Base-by-base conservation (phyloP, 2,329 filamentous ascomycete genomes). In the Colletotrichum lupini region DNA sequence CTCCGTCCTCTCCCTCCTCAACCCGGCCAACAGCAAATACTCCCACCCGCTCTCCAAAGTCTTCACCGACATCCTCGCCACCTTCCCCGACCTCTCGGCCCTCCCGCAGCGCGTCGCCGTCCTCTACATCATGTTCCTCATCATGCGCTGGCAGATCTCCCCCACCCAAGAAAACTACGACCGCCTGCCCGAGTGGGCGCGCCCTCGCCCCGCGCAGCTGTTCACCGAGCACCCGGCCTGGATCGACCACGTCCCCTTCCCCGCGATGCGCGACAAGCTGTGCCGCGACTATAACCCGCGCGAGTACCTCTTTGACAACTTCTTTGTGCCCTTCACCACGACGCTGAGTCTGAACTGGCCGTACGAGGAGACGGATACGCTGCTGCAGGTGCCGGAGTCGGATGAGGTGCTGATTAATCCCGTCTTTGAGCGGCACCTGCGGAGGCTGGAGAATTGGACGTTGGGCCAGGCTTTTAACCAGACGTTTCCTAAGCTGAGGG, bases 81-180 rank as follows among this genome's bases (percentile, higher is more conserved):
- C 93, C n/a, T 97, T 97, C 77, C 94, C 95, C 0, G 92, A 94
- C 77, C 91, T 98, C 35, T 90, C 88, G 4, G 88, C 87, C n/a
- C 87, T 97, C 0, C 95, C 95, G 0, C 95, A 97, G 82, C 92
- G 94, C 77, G 91, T 97, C 0, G 95, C 93, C 9, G 91, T 94
- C 7, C 87, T 97, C 8, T 97, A 95, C 80, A 85, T 93, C 79
- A 97, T 97, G 94, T 97, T 97, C 82, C 87, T 95, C 37, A 80
- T 95, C 75, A 94, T 97, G 92, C 90, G 92, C 55, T 98, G 95
- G 94, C 92, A 94, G 80, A 93, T 97, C 69, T 90, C 90, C 32
- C 94, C 95, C 0, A 94, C 94, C 0, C 87, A 88, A 73, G 92
- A 95, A 76, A 97, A 95, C 83, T 95, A 93, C 81, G 90, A 94